Evolutionary conservation across 257 asterid genomes (phyloP).

Genomic region (Gentiana straminea): DNA sequence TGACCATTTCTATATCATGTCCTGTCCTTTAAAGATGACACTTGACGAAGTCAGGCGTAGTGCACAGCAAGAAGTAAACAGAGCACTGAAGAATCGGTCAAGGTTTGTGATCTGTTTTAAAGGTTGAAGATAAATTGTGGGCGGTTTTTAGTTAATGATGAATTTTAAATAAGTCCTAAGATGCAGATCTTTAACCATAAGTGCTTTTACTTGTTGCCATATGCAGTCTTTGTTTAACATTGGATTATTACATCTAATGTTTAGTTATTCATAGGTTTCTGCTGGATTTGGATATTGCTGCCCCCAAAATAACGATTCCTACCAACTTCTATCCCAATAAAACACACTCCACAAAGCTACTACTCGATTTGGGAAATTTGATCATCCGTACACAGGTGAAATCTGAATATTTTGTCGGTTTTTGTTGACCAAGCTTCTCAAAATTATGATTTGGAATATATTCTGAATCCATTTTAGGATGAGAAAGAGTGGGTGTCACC

Average conservation of each 20-base stretch:
- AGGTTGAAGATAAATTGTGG: neutral
- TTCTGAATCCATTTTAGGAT: constrained; percentile 42
- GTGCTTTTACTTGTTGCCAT: no score
- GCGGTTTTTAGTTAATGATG: neutral
- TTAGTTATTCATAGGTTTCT: constrained; percentile 51
- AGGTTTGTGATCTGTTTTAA: constrained; percentile 38
- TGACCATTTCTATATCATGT: constrained; percentile 3
- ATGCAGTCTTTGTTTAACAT: no score
- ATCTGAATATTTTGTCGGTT: constrained; percentile 5
- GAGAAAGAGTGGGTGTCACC: constrained; percentile 55
- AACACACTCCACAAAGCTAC: constrained; percentile 76
- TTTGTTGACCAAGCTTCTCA: neutral
- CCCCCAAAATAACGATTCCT: constrained; percentile 92
- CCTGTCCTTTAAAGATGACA: constrained; percentile 44
- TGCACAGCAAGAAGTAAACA: constrained; percentile 78
- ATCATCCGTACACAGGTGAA: constrained; percentile 74
- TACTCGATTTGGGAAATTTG: constrained; percentile 93
- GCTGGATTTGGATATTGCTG: constrained; percentile 95
- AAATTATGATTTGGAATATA: constrained; percentile 3
- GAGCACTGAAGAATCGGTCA: constrained; percentile 69
- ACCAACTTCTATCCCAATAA: constrained; percentile 75
- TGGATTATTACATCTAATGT: constrained; percentile 2
- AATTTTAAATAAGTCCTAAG: neutral
- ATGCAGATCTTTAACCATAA: neutral
- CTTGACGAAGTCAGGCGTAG: constrained; percentile 94